Base-by-base conservation (phyloP, 441 rosid species). In the Erysimum pusillum region DNA sequence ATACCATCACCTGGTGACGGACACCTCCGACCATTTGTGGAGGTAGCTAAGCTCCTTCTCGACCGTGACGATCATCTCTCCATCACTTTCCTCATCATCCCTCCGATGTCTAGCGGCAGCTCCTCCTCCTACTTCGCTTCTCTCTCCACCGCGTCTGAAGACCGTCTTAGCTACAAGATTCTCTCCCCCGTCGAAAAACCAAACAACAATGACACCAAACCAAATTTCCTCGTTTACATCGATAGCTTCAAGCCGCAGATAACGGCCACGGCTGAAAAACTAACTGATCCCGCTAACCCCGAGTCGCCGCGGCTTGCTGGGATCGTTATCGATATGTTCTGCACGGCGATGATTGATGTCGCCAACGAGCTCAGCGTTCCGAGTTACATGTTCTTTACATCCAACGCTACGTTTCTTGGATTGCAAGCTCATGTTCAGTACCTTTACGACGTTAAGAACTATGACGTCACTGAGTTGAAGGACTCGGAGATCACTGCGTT, bases 251-350 rank as follows among this genome's bases (percentile, higher is more conserved):
- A 34, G 32, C 73, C 64, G 14, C 68, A 72, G 34, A 79, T 80
- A 18, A 66, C 6, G 15, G 53, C 77, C 10, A 74, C 62, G 0
- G 81, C 73, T 8, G 32, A 54, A 0, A 54, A 70, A 15, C 73
- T 62, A 28, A 34, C 82, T 3, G 63, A 49, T 41, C 58, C 83
- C 0, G 36, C 61, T 41, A 58, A 62, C 44, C 67, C 70, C 11
- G 86, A 67, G 17, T 65, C 61, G 12, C 53, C 53, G 5, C 52
- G 61, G 42, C 82, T 81, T 7, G 87, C 83, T 17, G 91, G 88
- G 12, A 34, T 88, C 4, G 79, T 87, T 14, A 59, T 88, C 46
- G 95, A 88, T 78, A 76, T 88, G 82, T 84, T 90, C 65, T 90
- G 89, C 41, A 79, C 63, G 8, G 11, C 85, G 0, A 80, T 88